A percentile compares a stretch with the other conserved stretches of the same genome.
Evolutionary conservation across 345 rosid genomes (phyloP).

Genomic region (Anastatica hierochuntica): DNA sequence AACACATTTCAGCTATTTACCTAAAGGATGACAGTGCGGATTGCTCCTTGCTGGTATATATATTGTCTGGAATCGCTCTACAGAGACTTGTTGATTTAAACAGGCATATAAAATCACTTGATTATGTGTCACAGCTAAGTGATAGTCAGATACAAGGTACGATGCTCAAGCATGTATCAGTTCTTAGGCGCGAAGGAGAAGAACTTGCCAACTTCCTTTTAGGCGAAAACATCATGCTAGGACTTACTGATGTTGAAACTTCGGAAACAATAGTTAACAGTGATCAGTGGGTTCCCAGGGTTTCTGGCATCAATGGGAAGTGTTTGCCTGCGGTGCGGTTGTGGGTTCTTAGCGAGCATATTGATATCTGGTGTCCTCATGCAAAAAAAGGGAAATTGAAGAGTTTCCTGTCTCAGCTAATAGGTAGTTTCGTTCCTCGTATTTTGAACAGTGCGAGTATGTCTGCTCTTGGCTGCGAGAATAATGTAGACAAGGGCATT

Average conservation of each 20-base stretch:
- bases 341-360: conserved; percentile 65
- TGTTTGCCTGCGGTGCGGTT: conserved; percentile 60
- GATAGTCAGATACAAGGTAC: conserved; percentile 30
- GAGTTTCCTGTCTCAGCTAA: conserved; percentile 49
- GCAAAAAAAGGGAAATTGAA: conserved; percentile 52
- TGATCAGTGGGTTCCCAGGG: conserved; percentile 40
- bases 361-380: conserved; percentile 70
- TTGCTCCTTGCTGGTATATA: conserved; percentile 45
- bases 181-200: conserved; percentile 55
- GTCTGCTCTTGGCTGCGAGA: conserved; percentile 19
- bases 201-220: conserved; percentile 56
- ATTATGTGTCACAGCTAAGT: conserved; percentile 44
- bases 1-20: conserved; percentile 38
- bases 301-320: conserved; percentile 44
- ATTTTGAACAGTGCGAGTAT: conserved; percentile 18
- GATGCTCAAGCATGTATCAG: conserved; percentile 34
- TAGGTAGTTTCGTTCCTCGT: conserved; percentile 39
- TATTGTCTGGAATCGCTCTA: conserved; percentile 50
- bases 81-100: conserved; percentile 89
- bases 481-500: conserved; percentile 21
- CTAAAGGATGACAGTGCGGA: conserved; percentile 34
- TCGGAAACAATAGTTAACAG: conserved; percentile 23
- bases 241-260: conserved; percentile 26
- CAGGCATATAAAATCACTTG: conserved; percentile 54
- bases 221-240: conserved; percentile 31